phyloP scores from a whole-genome alignment of 805 yeast genomes.

The Candida tibetensis region DNA sequence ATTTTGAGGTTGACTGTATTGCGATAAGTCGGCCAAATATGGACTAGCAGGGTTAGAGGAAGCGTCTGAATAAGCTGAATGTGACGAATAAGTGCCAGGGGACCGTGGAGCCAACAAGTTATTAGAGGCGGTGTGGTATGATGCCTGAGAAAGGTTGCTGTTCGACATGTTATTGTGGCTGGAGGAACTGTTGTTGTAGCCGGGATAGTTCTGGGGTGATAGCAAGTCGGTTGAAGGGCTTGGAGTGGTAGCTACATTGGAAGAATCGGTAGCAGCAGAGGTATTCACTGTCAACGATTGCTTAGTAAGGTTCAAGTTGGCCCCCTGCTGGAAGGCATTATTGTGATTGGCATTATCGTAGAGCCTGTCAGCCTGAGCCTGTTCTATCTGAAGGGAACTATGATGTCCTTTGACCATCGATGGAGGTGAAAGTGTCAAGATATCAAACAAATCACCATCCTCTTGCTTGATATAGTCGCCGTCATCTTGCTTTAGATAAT shows the following conservation, averaged over 20 bases:
- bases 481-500: neutral
- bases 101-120: conserved; percentile 19
- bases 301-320: neutral
- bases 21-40: conserved; percentile 35
- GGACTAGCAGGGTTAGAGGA: conserved; percentile 38
- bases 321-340: neutral
- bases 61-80: conserved; percentile 34
- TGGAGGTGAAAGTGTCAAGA: conserved; percentile 28
- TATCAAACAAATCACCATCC: conserved; percentile 29
- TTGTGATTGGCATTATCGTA: neutral
- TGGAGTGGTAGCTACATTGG: conserved; percentile 12
- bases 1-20: conserved; percentile 18
- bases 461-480: conserved; percentile 10
- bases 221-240: conserved; percentile 14
- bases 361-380: neutral
- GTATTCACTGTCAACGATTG: conserved; percentile 1
- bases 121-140: conserved; percentile 12
- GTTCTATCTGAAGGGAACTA: no score
- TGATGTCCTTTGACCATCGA: neutral
- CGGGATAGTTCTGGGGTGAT: conserved; percentile 13
- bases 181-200: conserved; percentile 6
- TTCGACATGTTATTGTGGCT: neutral
- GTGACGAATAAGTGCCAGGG: conserved; percentile 17
- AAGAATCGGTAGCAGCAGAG: conserved; percentile 1
- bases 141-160: conserved; percentile 7